Evolutionary conservation across 2,329 filamentous ascomycete genomes (phyloP), one percentile per base, ranked within the genome.

Genomic region (Rachicladosporium sp.): DNA sequence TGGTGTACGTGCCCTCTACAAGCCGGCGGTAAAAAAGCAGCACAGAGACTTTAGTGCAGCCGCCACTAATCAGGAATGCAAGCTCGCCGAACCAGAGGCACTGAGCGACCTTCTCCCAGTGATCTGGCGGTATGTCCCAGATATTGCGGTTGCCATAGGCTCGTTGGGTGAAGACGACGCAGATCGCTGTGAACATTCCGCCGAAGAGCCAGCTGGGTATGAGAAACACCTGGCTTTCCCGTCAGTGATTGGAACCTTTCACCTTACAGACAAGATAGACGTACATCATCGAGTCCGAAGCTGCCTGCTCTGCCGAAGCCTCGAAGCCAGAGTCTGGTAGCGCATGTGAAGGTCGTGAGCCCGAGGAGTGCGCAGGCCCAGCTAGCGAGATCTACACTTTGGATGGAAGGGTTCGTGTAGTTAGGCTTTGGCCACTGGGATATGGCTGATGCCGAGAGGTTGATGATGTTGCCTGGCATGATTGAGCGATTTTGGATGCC

Each of bases 21-120:
- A 68, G 54, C 4, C 65, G 58, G 3, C 60, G 58, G 42, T 68
- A 67, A 48, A 68, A 66, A n/a, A 54, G 46, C 6, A 63, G 47
- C 2, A 63, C 54, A 0, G 59, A 61, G 11, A 62, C 49, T 43
- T 63, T 64, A 30, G 54, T 57, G 13, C 52, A 50, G 35, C 53
- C 54, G 9, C 50, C 53, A 33, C 51, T 54, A 19, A 57, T 10
- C n/a, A 61, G 40, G 37, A 60, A 62, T 2, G 51, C 42, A 12
- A 52, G 44, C 46, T 62, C 54, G 21, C 49, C 56, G 6, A 61
- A 44, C 55, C 55, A 61, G 37, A 52, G 48, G 7, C 55, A 42
- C 46, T 54, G 40, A 6, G 50, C 52, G 29, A 52, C 13, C 10
- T 27, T 12, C n/a, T 35, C 33, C 7, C 36, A 27, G 12, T 35